phyloP scores from a whole-genome alignment of 31 red algal genomes.

The Odonthalia washingtoniensis region DNA sequence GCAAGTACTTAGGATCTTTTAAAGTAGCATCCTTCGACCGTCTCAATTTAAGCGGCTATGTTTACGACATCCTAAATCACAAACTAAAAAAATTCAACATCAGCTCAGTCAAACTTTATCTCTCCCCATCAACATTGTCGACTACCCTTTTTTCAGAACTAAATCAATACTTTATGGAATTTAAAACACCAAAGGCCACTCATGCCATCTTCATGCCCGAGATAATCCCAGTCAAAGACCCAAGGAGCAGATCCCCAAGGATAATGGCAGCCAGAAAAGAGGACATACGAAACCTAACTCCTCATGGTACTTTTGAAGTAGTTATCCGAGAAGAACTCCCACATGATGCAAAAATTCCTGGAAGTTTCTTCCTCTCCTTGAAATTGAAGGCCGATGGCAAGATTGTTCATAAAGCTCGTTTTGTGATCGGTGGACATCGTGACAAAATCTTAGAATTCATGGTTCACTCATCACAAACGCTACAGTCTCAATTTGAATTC shows the following conservation, averaged over 20 bases:
- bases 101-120: not conserved
- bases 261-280: conserved; percentile 26
- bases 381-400: not conserved
- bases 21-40: not conserved
- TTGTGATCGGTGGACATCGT: conserved; percentile 12
- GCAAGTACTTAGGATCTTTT: conserved; percentile 11
- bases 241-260: not conserved
- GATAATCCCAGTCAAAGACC: not conserved
- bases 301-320: conserved; percentile 10
- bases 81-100: no score
- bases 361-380: not conserved
- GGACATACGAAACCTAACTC: not conserved
- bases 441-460: conserved; percentile 24
- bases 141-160: not conserved
- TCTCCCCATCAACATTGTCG: not conserved
- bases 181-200: not conserved
- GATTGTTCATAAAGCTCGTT: conserved; percentile 18
- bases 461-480: not conserved
- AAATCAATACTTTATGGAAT: not conserved
- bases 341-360: conserved; percentile 12
- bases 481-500: not conserved
- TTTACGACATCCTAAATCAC: not conserved
- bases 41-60: conserved; percentile 4
- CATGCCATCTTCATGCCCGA: not conserved
- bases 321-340: conserved; percentile 15